These are phyloP conservation scores for Pichia manshurica DNA, from an alignment of 805 yeast genomes.

Conservation along the genomic window DNA sequence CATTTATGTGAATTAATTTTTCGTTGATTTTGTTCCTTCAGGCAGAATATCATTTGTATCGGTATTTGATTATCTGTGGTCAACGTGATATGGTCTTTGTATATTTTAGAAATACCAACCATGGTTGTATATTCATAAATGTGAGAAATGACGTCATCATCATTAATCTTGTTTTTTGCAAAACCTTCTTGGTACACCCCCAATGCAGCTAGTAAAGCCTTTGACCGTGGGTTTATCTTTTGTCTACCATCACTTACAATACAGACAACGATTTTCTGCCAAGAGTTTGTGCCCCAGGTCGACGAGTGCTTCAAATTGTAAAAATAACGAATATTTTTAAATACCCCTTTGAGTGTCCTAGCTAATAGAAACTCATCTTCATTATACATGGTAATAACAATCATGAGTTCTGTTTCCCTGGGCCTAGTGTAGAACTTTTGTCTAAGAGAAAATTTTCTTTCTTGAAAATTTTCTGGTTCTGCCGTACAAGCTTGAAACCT, in stretches of 20 bases:
- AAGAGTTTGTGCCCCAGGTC: constrained; percentile 91
- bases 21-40: constrained; percentile 82
- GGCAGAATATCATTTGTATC: constrained; percentile 80
- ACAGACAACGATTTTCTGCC: constrained; percentile 90
- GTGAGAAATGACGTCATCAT: constrained; percentile 75
- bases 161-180: constrained; percentile 87
- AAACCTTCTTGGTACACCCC: constrained; percentile 95
- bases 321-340: constrained; percentile 77
- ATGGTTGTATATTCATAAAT: constrained; percentile 90
- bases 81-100: constrained; percentile 53
- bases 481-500: constrained; percentile 93
- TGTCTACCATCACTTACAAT: constrained; percentile 90
- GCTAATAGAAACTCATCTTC: constrained; percentile 81
- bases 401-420: constrained; percentile 76
- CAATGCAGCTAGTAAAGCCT: constrained; percentile 73
- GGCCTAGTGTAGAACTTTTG: constrained; percentile 75
- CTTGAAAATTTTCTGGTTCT: constrained; percentile 68
- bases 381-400: constrained; percentile 85
- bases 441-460: constrained; percentile 67
- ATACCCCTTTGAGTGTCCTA: constrained; percentile 82
- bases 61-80: constrained; percentile 67
- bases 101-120: constrained; percentile 72
- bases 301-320: constrained; percentile 55
- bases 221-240: constrained; percentile 72
- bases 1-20: constrained; percentile 95